A percentile compares a stretch with the other conserved stretches of the same genome.
phyloP scores from a whole-genome alignment of 2,329 filamentous ascomycete genomes.

The Calonectria ilicicola region DNA sequence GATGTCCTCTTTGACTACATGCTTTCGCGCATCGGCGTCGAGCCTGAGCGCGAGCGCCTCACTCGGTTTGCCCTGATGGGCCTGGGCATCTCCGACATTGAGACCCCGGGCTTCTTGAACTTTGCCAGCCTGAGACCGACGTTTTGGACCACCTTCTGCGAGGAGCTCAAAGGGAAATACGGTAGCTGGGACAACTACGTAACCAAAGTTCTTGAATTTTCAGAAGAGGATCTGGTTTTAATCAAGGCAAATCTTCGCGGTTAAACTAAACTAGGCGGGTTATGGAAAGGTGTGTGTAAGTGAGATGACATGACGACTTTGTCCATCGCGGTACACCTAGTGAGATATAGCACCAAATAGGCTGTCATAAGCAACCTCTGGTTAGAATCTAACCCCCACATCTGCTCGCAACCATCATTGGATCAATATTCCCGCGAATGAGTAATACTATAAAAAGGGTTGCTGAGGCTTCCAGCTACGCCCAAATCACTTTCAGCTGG shows the following conservation, averaged over 20 bases:
- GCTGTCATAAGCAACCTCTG: too few species aligned
- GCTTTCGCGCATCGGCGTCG: constrained; percentile 65
- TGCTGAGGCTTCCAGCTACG: too few species aligned
- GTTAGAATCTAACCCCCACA: too few species aligned
- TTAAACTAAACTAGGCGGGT: not conserved
- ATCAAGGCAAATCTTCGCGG: constrained; percentile 60
- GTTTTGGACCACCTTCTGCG: constrained; percentile 60
- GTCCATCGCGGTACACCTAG: not conserved
- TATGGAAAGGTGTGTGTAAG: not conserved
- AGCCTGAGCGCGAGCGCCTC: constrained; percentile 62
- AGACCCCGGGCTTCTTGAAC: constrained; percentile 63
- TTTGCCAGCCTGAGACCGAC: constrained; percentile 56
- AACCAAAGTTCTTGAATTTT: constrained; percentile 58
- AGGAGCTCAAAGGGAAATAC: constrained; percentile 56
- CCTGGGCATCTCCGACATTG: constrained; percentile 48
- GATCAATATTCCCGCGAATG: too few species aligned
- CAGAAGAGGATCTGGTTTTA: constrained; percentile 55
- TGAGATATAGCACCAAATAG: too few species aligned
- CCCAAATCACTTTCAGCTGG: too few species aligned
- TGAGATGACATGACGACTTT: not conserved
- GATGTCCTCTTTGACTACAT: constrained; percentile 62
- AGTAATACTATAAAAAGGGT: too few species aligned
- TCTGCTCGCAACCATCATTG: too few species aligned
- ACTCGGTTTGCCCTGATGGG: constrained; percentile 55
- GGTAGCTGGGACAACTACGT: constrained; percentile 65